Evolutionary conservation across 1,139 yeast genomes (phyloP), one percentile per base, ranked within the genome.

Genomic region (Blastobotrys illinoisensis): DNA sequence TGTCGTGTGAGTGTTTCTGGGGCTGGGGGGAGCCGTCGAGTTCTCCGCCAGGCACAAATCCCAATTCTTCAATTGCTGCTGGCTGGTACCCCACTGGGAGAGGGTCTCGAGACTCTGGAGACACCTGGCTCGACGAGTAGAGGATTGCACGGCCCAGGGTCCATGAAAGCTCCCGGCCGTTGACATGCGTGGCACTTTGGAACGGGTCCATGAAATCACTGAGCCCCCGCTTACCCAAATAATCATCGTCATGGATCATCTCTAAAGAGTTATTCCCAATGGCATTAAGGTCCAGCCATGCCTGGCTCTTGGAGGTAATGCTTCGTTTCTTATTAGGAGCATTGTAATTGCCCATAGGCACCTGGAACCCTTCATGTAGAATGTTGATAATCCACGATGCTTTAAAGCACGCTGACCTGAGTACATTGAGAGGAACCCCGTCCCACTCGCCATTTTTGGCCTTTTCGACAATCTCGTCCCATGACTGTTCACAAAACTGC

Each of bases 61-160:
- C 28, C 9, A 47, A 13, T 23, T 45, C 43, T 18, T 51, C 54
- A 13, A 32, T 32, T 9, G 59, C 61, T 1, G 63, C 62, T 7
- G 64, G 63, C 49, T 56, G 32, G 53, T 62, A 61, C 6, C 66
- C 66, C 20, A 62, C 65, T 5, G 23, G 48, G 13, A 65, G 67
- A 13, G 46, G 20, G 16, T 46, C 46, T 3, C 24, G 6, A 20
- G 26, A 18, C n/a, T 43, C 20, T 6, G 52, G 44, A 5, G 23
- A 23, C 7, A 66, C 59, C 46, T 64, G 67, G 40, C 68, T 64
- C 13, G 79, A 74, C 0, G 77, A 73, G 64, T 88, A 88, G 19
- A 88, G 68, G 5, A 88, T 69, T 3, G 93, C 95, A 53, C 89
- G 74, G 1, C 96, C 96, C 48, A 88, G 70, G 1, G 96, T 87